Evolutionary conservation across 108 stramenopile species (phyloP).

Genomic region (Aurantiochytrium sp.): DNA sequence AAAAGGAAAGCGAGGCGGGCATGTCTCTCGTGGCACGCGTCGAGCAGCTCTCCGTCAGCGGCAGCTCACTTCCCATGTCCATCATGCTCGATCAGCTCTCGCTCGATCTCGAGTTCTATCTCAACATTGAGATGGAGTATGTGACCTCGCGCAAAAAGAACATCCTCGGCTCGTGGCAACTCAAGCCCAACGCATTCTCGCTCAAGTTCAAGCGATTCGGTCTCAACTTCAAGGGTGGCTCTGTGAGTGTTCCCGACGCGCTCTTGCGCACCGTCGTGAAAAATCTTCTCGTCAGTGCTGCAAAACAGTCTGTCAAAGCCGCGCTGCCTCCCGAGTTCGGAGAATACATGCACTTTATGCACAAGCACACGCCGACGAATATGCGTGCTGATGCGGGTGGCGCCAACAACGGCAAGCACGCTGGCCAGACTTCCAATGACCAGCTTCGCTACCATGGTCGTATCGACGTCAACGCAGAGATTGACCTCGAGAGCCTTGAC

Average conservation of each 20-base stretch:
- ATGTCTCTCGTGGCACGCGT: background rate
- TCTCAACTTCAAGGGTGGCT: background rate
- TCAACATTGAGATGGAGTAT: background rate
- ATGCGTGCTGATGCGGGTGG: background rate
- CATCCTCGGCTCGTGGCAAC: background rate
- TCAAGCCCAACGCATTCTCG: background rate
- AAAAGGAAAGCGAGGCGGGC: background rate
- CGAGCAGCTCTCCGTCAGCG: constrained; percentile 8
- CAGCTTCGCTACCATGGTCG: background rate
- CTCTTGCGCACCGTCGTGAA: constrained; percentile 11
- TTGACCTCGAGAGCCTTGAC: background rate
- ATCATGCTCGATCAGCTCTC: background rate
- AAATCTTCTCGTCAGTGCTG: background rate
- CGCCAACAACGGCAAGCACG: background rate
- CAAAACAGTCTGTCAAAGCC: background rate
- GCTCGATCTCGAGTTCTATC: constrained; percentile 1
- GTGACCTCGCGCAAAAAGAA: background rate
- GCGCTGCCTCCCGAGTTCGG: constrained; percentile 15
- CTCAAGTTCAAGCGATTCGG: constrained; percentile 3
- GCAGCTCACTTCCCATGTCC: background rate
- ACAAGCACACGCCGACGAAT: background rate
- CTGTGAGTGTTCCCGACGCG: background rate
- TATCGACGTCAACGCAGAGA: background rate
- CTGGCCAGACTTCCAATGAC: background rate
- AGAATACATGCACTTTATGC: constrained; percentile 1